phyloP scores from a whole-genome alignment of 208 protist species.

The Vickermania ingenoplastis region DNA sequence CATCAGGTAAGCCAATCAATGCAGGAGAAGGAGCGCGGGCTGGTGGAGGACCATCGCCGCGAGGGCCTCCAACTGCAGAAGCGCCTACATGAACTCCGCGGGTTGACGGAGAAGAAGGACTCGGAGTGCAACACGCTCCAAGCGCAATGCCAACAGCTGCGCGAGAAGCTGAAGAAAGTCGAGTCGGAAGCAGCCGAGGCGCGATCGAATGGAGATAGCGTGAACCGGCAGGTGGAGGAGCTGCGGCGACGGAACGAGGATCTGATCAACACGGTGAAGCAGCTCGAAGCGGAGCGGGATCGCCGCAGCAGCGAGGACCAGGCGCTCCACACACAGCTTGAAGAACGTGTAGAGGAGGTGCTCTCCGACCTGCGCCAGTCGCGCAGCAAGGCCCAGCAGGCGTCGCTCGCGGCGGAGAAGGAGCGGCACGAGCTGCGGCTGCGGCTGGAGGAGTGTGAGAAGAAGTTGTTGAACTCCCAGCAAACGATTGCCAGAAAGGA shows the following conservation, averaged over 20 bases:
- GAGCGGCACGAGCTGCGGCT: neutral
- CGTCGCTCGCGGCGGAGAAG: neutral
- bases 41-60: neutral
- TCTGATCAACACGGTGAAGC: slow-evolving; percentile 7
- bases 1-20: slow-evolving; percentile 49
- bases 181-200: slow-evolving; percentile 20
- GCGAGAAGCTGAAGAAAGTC: slow-evolving; percentile 14
- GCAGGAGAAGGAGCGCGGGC: slow-evolving; percentile 29
- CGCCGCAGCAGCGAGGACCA: slow-evolving; percentile 5
- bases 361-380: slow-evolving; percentile 8
- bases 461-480: neutral
- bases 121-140: neutral
- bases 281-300: slow-evolving; percentile 3
- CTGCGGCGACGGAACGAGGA: slow-evolving; percentile 11
- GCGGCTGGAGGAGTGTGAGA: neutral
- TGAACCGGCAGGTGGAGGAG: slow-evolving; percentile 14
- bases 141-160: neutral
- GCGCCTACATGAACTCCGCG: neutral
- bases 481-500: neutral
- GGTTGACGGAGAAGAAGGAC: neutral
- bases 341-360: slow-evolving; percentile 11
- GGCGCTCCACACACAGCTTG: slow-evolving; percentile 3
- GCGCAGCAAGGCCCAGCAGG: slow-evolving; percentile 1
- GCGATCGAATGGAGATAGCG: slow-evolving; percentile 10
- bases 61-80: neutral